Percentiles rank a stretch among this genome's conserved stretches.
These are phyloP conservation scores for Suillus clintonianus DNA, from an alignment of 768 basidiomycete species.

Conservation along the genomic window DNA sequence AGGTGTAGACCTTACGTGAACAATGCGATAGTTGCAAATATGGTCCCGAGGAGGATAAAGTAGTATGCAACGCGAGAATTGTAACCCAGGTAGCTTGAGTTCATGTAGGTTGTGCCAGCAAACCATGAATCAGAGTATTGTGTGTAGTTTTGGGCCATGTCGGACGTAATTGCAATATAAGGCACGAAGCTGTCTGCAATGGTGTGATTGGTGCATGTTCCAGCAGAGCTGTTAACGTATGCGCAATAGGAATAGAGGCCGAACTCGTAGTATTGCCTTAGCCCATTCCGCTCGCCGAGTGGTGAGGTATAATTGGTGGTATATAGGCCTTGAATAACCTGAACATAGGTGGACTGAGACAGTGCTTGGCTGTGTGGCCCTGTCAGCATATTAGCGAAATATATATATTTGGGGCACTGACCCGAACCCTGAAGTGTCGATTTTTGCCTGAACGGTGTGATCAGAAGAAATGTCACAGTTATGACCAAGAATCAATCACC, in stretches of 20 bases:
- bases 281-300: slow-evolving; percentile 54
- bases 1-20: slow-evolving; percentile 52
- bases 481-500: slow-evolving; percentile 46
- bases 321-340: slow-evolving; percentile 64
- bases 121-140: slow-evolving; percentile 56
- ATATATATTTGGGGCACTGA: slow-evolving; percentile 31
- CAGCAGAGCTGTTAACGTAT: slow-evolving; percentile 59
- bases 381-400: neutral
- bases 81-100: slow-evolving; percentile 62
- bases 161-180: slow-evolving; percentile 60
- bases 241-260: slow-evolving; percentile 84
- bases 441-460: slow-evolving; percentile 48
- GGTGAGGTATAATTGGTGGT: slow-evolving; percentile 65
- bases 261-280: slow-evolving; percentile 73
- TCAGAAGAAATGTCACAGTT: slow-evolving; percentile 18
- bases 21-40: slow-evolving; percentile 64
- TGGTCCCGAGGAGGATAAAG: slow-evolving; percentile 71
- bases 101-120: slow-evolving; percentile 51
- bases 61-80: slow-evolving; percentile 74
- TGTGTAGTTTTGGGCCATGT: slow-evolving; percentile 69
- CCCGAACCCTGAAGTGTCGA: slow-evolving; percentile 76
- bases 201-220: slow-evolving; percentile 65
- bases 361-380: slow-evolving; percentile 44
- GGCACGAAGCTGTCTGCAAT: slow-evolving; percentile 63
- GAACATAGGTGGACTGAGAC: slow-evolving; percentile 50